Evolutionary conservation across 768 basidiomycete species (phyloP), one percentile per base, ranked within the genome.

Genomic region (Mycena amicta): DNA sequence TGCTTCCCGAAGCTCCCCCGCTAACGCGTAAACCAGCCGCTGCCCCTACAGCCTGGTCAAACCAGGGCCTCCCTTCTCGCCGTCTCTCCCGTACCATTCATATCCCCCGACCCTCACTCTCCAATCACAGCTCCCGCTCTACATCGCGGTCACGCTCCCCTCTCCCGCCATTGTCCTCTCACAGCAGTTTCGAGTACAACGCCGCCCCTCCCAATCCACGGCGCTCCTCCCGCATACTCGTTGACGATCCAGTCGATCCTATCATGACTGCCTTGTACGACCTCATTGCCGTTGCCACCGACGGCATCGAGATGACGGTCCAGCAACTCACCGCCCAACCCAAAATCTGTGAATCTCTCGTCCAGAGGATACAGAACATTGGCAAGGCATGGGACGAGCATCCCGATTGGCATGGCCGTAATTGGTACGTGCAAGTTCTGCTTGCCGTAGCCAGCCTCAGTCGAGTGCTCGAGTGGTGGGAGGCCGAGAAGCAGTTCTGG

Each of bases 401-500:
- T 74, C 93, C 95, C 22, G 95, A 98, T 71, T 98, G 95, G 92
- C 93, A 95, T 65, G 95, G 97, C 25, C 83, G 96, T 56, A 93
- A 91, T 58, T 99, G 96, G 97, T 98, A 98, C 74, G 95, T 98
- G 52, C 95, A 96, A 70, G 89, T 98, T 26, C 82, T 98, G 4
- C 87, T 98, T 50, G 96, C 97, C 22, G 89, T 98, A 49, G 97
- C 97, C 29, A 94, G 93, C 67, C 86, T 99, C 62, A 92, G 90
- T 72, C 90, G 96, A 57, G 97, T 98, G 27, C 90, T 98, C 62
- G 97, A 98, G 69, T 99, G 97, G 96, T 98, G 95, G 94, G 95
- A 97, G 73, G 97, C 97, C 12, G 96, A 98, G 78, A 95, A 95
- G 69, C 93, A 95, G 65, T 99, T 99, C 74, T 99, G 97, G 97